Conservation (phyloP, 2,329 filamentous ascomycete genomes). For the Emericellopsis atlantica region DNA sequence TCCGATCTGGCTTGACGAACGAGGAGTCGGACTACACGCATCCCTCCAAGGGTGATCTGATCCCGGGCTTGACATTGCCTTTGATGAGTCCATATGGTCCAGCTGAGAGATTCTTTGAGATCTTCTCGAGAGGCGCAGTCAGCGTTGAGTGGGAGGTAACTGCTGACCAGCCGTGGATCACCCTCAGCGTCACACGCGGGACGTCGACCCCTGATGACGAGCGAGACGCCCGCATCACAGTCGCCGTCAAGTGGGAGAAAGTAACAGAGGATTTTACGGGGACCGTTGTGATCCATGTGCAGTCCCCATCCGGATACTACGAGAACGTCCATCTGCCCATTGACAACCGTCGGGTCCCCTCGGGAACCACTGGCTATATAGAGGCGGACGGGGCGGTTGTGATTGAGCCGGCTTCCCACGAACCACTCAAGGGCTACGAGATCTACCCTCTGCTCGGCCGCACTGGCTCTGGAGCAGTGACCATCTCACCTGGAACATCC, state of each 20-base stretch:
- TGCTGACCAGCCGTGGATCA: conserved; percentile 34
- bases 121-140: conserved; percentile 45
- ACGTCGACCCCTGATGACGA: conserved; percentile 25
- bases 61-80: conserved; percentile 48
- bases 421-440: no score
- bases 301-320: conserved; percentile 20
- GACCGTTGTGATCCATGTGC: conserved; percentile 14
- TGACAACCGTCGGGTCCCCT: conserved; percentile 6
- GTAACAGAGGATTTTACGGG: conserved; percentile 22
- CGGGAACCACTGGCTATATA: conserved; percentile 2
- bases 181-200: conserved; percentile 35
- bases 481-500: no score
- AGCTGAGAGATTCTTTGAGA: conserved; percentile 44
- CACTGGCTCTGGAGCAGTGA: no score
- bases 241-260: conserved; percentile 15
- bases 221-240: conserved; percentile 5
- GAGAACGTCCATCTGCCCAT: conserved; percentile 38
- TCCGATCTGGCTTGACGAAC: conserved; percentile 25
- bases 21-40: conserved; percentile 40
- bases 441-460: no score
- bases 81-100: conserved; percentile 47
- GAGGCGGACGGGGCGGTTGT: no score
- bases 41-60: conserved; percentile 24
- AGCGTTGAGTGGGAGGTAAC: conserved; percentile 40
- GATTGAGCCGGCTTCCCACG: no score